Base-by-base conservation (phyloP, 164 flowering plant genomes). In the Vitis riparia region DNA sequence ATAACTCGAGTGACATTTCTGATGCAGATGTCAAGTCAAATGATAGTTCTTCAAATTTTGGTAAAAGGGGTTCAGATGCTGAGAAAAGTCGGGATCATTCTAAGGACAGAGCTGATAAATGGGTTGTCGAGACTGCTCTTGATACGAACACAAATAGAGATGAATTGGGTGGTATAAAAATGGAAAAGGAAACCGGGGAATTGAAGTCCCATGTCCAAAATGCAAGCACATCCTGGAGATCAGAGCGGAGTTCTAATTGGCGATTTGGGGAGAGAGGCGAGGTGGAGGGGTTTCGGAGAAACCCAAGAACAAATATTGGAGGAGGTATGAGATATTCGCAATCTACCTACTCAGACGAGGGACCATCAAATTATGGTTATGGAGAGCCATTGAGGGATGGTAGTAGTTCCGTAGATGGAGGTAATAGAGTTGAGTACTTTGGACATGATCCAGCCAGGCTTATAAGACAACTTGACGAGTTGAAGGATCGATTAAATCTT, bases 381-480 rank as follows among this genome's bases (percentile, higher is more conserved):
- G 81, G 69, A 3, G 83, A 71, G 23, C 71, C 68, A 10, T 55
- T 59, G 32, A 74, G 57, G 71, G 73, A 72, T 68, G 62, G 15
- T 57, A 71, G 60, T 30, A 37, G 72, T 49, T 51, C 9, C 14
- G 1, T 37, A 37, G 80, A 76, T 68, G 86, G 78, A 7, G 47
- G 69, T 58, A 56, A 66, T 30, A 82, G 75, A 64, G 80, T 85
- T 59, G 81, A 73, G 71, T 62, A 66, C 68, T 80, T 87, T 17
- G 89, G 88, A 58, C 81, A 79, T 67, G 93, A 89, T 65, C 83
- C 88, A 74, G 88, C 84, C 47, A 94, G 87, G 76, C 89, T 95
- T 51, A 67, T 89, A 50, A 83, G 85, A 69, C 85, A 85, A 81
- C 79, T 93, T 27, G 90, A 95, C 62, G 96, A 93, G 78, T 76